These are phyloP conservation scores for Pseudonectria foliicola DNA, from an alignment of 2,329 filamentous ascomycete genomes.

Conservation along the genomic window DNA sequence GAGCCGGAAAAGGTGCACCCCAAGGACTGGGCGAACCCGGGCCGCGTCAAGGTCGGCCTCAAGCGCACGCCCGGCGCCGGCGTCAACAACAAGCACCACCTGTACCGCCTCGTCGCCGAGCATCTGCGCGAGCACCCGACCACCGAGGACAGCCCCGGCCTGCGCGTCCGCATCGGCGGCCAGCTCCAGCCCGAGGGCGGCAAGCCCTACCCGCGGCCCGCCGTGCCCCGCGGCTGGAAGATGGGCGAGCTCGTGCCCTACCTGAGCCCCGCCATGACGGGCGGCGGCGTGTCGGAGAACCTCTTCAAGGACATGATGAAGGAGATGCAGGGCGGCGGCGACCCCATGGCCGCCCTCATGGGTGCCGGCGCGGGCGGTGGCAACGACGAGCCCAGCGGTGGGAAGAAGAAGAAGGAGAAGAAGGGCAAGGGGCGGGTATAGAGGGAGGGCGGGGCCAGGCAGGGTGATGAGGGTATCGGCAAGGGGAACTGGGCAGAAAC, in stretches of 20 bases:
- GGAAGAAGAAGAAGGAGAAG: constrained; percentile 42
- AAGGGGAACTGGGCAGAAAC: too few relatives aligned
- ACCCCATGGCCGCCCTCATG: constrained; percentile 39
- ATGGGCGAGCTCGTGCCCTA: constrained; percentile 77
- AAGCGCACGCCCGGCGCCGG: constrained; percentile 20
- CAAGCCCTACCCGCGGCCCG: constrained; percentile 63
- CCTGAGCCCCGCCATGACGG: constrained; percentile 81
- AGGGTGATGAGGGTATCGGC: too few relatives aligned
- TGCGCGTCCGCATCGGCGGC: constrained; percentile 66
- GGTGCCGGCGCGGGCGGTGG: constrained; percentile 27
- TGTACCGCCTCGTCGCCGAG: constrained; percentile 72
- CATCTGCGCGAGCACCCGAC: constrained; percentile 76
- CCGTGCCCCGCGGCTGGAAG: constrained; percentile 85
- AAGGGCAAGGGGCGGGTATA: constrained; percentile 36
- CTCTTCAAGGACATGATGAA: constrained; percentile 95
- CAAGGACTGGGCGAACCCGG: constrained; percentile 96
- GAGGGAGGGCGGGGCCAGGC: constrained; percentile 1
- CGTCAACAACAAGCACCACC: constrained; percentile 75
- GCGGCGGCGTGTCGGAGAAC: constrained; percentile 90
- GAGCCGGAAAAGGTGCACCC: constrained; percentile 91
- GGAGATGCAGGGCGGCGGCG: constrained; percentile 62
- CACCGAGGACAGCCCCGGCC: constrained; percentile 57
- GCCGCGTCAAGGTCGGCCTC: constrained; percentile 74
- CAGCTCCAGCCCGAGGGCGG: constrained; percentile 55
- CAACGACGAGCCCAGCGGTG: constrained; percentile 21